phyloP scores from a whole-genome alignment of 2,329 filamentous ascomycete genomes.

The Mycosphaerella arachidis region DNA sequence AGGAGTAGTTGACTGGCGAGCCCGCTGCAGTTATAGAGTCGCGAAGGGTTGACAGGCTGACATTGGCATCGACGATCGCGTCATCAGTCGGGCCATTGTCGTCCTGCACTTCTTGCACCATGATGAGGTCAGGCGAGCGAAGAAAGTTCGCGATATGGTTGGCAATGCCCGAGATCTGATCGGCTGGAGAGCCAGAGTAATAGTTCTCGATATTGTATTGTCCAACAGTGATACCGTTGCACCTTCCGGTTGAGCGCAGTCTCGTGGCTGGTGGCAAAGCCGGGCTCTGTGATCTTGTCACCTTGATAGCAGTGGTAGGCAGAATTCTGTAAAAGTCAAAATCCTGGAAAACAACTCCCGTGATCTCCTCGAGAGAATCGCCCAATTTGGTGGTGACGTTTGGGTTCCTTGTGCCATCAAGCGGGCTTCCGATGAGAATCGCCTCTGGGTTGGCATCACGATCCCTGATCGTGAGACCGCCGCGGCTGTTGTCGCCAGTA shows the following conservation, averaged over 20 bases:
- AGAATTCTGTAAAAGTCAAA: conserved; percentile 68
- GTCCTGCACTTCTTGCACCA: conserved; percentile 69
- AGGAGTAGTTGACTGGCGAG: conserved; percentile 54
- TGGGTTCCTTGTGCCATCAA: conserved; percentile 61
- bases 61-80: conserved; percentile 53
- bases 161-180: conserved; percentile 48
- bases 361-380: conserved; percentile 61
- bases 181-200: conserved; percentile 50
- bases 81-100: conserved; percentile 59
- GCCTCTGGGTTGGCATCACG: conserved; percentile 66
- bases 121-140: conserved; percentile 60
- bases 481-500: conserved; percentile 59
- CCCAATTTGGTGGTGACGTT: conserved; percentile 56
- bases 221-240: conserved; percentile 59
- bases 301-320: conserved; percentile 55
- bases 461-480: conserved; percentile 60
- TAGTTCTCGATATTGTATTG: conserved; percentile 70
- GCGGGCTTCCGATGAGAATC: conserved; percentile 60
- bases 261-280: conserved; percentile 48
- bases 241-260: conserved; percentile 53
- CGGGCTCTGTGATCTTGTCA: conserved; percentile 44
- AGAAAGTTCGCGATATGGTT: conserved; percentile 62
- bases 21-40: conserved; percentile 47
- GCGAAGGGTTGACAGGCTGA: conserved; percentile 55
- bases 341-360: conserved; percentile 61